Conservation (phyloP, 352 stramenopile genomes). For the Halophytophthora batemanensis region DNA sequence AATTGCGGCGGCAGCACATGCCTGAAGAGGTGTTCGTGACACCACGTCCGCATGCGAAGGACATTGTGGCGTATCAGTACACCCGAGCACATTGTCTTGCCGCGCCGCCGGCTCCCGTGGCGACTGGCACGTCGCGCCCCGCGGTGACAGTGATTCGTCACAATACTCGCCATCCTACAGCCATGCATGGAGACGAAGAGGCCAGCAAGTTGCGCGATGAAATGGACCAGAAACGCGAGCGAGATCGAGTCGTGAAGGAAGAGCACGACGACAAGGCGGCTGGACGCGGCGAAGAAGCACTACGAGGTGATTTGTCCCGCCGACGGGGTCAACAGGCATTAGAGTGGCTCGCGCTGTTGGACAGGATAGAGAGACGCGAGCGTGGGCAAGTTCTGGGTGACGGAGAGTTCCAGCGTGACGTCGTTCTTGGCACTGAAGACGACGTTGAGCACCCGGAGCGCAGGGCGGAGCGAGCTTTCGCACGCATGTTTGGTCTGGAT, state of each 20-base stretch:
- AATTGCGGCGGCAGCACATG: conserved; percentile 18
- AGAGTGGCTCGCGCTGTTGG: conserved; percentile 50
- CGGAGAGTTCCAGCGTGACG: conserved; percentile 8
- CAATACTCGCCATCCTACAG: conserved; percentile 36
- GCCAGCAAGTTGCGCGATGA: conserved; percentile 37
- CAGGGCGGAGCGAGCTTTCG: conserved; percentile 34
- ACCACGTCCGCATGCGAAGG: conserved; percentile 28
- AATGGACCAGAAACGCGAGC: conserved; percentile 39
- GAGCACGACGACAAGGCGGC: conserved; percentile 31
- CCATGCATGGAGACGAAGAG: conserved; percentile 32
- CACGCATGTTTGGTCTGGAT: conserved; percentile 38
- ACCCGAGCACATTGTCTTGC: conserved; percentile 46
- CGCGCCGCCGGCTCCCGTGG: not conserved
- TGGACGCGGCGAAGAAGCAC: conserved; percentile 34
- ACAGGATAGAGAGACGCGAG: conserved; percentile 35
- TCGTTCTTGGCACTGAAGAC: conserved; percentile 5
- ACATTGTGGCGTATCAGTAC: conserved; percentile 52
- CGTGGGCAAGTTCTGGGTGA: conserved; percentile 11
- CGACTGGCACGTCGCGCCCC: conserved; percentile 4
- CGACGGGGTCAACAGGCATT: conserved; percentile 41
- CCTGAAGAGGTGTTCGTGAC: conserved; percentile 45
- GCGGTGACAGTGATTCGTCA: conserved; percentile 56
- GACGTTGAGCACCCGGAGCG: conserved; percentile 8
- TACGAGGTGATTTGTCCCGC: conserved; percentile 27
- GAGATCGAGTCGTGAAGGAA: conserved; percentile 28